Percentiles rank a stretch among this genome's conserved stretches.
phyloP scores from a whole-genome alignment of 2,329 filamentous ascomycete species.

The Claviceps sp. region DNA sequence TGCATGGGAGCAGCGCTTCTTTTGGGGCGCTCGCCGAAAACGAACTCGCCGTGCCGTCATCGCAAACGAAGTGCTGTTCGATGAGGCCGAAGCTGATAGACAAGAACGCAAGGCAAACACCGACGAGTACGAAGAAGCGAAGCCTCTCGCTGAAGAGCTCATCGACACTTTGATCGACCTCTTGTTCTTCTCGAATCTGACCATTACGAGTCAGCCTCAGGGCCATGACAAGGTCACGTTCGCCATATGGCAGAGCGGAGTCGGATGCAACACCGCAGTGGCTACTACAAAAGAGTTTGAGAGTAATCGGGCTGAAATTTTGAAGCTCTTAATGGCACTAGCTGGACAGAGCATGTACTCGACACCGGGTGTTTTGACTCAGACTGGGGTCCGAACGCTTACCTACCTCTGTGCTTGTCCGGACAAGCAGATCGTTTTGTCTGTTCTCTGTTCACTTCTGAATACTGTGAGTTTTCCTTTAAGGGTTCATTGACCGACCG shows the following conservation, averaged over 20 bases:
- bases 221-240: constrained; percentile 74
- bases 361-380: constrained; percentile 63
- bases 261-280: constrained; percentile 83
- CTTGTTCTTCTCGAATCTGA: constrained; percentile 84
- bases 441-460: constrained; percentile 77
- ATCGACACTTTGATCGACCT: constrained; percentile 82
- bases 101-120: constrained; percentile 29
- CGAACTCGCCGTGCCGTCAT: constrained; percentile 53
- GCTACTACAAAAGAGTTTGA: constrained; percentile 85
- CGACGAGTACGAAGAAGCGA: constrained; percentile 65
- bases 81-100: constrained; percentile 51
- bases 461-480: constrained; percentile 59
- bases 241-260: constrained; percentile 95
- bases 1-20: constrained; percentile 84
- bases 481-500: not conserved
- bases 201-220: constrained; percentile 58
- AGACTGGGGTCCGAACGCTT: constrained; percentile 68
- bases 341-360: constrained; percentile 91
- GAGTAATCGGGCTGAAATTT: constrained; percentile 80
- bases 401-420: constrained; percentile 80
- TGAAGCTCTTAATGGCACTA: constrained; percentile 73
- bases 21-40: constrained; percentile 68
- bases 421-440: constrained; percentile 85
- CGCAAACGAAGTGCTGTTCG: constrained; percentile 69
- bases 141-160: constrained; percentile 82